Evolutionary conservation across 148 eudicot genomes (phyloP).

Genomic region (Oxyria digyna): DNA sequence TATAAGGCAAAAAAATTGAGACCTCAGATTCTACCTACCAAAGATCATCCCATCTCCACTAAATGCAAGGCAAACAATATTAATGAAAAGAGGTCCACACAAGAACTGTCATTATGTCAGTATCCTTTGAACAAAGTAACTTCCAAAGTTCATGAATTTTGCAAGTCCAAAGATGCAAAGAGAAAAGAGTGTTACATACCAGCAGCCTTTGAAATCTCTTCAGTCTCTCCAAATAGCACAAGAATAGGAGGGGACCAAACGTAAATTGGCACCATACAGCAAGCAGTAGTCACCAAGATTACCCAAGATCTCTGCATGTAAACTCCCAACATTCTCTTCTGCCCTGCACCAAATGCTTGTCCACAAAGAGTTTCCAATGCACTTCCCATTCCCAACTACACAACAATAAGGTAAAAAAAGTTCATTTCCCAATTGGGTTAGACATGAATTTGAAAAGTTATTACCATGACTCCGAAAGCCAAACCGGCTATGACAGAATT

Average conservation of each 20-base stretch:
- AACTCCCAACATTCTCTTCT: constrained; percentile 32
- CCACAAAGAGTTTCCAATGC: constrained; percentile 51
- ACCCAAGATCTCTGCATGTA: constrained; percentile 56
- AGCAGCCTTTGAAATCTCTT: constrained; percentile 17
- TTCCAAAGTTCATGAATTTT: neutral
- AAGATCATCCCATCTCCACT: too few species aligned
- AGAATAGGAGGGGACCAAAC: constrained; percentile 26
- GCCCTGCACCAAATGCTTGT: constrained; percentile 52
- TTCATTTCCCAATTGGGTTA: too few species aligned
- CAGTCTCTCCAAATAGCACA: constrained; percentile 13
- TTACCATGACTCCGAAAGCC: constrained; percentile 30
- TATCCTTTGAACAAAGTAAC: neutral
- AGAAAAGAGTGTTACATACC: constrained; percentile 2
- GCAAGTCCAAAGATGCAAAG: neutral
- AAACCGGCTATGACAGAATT: constrained; percentile 30
- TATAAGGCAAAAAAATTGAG: too few species aligned
- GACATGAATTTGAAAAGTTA: neutral
- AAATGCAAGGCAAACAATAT: neutral
- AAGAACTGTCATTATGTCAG: neutral
- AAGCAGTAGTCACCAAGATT: constrained; percentile 19
- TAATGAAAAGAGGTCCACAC: neutral
- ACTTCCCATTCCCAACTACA: constrained; percentile 52
- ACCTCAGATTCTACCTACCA: too few species aligned
- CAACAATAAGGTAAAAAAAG: too few species aligned
- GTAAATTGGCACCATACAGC: constrained; percentile 18